These are phyloP conservation scores for Marchantia polymorpha DNA, from an alignment of 225 moss, liverwort and hornwort genomes.

Conservation along the genomic window DNA sequence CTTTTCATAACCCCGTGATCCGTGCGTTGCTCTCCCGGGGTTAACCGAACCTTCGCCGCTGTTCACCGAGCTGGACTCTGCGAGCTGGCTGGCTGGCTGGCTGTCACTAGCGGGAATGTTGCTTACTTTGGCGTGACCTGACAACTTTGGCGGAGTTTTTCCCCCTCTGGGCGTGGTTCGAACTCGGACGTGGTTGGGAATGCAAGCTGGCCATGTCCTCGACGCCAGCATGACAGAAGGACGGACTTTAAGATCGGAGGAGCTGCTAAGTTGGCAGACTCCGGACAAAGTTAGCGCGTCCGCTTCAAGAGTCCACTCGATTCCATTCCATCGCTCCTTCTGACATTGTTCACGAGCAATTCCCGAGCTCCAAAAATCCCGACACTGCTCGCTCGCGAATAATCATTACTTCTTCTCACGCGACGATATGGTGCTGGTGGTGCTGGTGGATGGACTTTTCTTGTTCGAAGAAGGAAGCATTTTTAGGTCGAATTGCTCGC, in stretches of 20 bases:
- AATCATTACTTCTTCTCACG: neutral
- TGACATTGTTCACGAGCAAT: neutral
- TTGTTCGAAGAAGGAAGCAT: neutral
- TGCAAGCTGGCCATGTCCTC: neutral
- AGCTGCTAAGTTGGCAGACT: conserved; percentile 5
- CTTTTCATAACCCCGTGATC: neutral
- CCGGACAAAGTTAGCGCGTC: conserved; percentile 3
- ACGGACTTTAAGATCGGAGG: conserved; percentile 7
- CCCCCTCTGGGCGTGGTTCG: neutral
- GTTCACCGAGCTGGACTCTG: neutral
- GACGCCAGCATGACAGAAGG: neutral
- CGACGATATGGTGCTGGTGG: neutral
- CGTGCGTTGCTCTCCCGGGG: neutral
- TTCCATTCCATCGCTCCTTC: neutral
- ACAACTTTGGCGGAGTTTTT: too few relatives aligned
- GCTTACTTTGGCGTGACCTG: too few relatives aligned
- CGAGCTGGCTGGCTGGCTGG: neutral
- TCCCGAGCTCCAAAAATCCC: neutral
- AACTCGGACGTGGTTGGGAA: neutral
- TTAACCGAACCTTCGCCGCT: too few relatives aligned
- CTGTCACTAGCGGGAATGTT: neutral
- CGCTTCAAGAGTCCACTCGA: neutral
- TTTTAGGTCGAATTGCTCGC: too few relatives aligned
- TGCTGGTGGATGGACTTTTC: neutral
- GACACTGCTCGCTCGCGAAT: too few relatives aligned